Conservation (phyloP, 371 early-diverging fungal species). For the Cokeromyces recurvatus region DNA sequence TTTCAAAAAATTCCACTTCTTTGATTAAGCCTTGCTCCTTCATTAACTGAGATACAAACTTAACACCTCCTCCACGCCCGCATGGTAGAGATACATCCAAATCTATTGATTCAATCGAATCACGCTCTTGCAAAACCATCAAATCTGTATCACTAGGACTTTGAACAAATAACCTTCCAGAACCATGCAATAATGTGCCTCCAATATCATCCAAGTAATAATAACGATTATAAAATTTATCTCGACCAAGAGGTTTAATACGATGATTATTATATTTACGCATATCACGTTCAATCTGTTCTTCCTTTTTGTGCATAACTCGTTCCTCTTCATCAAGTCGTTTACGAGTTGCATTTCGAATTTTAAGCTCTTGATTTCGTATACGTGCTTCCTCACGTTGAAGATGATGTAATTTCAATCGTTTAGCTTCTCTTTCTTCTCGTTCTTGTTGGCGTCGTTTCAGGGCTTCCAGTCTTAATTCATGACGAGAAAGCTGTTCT, state of each 20-base stretch:
- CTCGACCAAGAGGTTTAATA: constrained; percentile 73
- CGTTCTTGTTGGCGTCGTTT: constrained; percentile 48
- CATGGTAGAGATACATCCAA: constrained; percentile 19
- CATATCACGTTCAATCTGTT: constrained; percentile 63
- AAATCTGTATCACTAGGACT: constrained; percentile 51
- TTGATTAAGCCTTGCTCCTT: constrained; percentile 21
- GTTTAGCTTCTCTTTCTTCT: constrained; percentile 45
- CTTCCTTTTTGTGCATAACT: constrained; percentile 43
- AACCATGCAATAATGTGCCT: constrained; percentile 52
- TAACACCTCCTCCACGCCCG: constrained; percentile 41
- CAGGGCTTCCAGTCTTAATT: constrained; percentile 52
- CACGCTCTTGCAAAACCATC: constrained; percentile 33
- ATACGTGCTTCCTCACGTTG: constrained; percentile 48
- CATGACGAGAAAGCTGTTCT: constrained; percentile 31
- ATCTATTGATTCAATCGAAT: constrained; percentile 19
- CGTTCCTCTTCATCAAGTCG: constrained; percentile 49
- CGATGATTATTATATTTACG: constrained; percentile 62
- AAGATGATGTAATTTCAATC: constrained; percentile 35
- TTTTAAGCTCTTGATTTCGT: constrained; percentile 40
- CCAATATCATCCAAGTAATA: constrained; percentile 81
- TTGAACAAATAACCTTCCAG: constrained; percentile 63
- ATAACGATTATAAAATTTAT: constrained; percentile 81
- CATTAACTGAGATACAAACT: constrained; percentile 29
- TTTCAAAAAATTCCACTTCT: constrained; percentile 25
- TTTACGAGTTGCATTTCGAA: constrained; percentile 39